Percentiles rank a stretch among this genome's conserved stretches.
phyloP scores from a whole-genome alignment of 2,329 filamentous ascomycete species.

The Trichoderma sp. region DNA sequence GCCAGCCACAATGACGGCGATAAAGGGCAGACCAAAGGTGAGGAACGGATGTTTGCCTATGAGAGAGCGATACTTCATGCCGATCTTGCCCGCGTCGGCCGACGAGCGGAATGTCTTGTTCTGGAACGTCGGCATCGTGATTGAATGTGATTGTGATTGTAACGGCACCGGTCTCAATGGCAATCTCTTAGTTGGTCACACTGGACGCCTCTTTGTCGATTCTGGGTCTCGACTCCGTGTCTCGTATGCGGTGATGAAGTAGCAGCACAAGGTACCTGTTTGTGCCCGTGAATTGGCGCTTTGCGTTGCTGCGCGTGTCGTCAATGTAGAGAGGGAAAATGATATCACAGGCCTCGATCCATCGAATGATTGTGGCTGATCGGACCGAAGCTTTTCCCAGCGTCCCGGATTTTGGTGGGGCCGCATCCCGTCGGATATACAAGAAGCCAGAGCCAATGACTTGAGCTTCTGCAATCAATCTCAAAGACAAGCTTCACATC shows the following conservation, averaged over 20 bases:
- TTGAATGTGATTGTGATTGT: background rate
- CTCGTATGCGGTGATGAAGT: background rate
- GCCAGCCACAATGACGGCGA: conserved; percentile 82
- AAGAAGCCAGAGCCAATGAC: background rate
- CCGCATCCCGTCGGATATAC: background rate
- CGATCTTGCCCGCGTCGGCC: conserved; percentile 65
- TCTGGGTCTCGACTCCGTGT: background rate
- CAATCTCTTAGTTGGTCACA: background rate
- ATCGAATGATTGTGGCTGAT: conserved; percentile 12
- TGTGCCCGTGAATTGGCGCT: background rate
- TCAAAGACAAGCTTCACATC: background rate
- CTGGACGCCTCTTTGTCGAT: background rate
- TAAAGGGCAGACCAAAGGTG: conserved; percentile 90
- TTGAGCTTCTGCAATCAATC: background rate
- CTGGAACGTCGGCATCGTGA: conserved; percentile 53
- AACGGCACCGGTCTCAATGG: background rate
- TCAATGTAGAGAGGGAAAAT: background rate
- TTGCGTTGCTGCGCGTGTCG: background rate
- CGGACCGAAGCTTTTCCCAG: conserved; percentile 13
- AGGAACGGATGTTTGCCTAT: conserved; percentile 82
- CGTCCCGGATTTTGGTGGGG: conserved; percentile 12
- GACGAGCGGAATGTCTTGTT: conserved; percentile 69
- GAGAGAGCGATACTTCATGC: conserved; percentile 70
- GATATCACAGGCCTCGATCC: background rate
- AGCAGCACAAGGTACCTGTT: background rate